Conservation (phyloP, 371 early-diverging fungal genomes). For the Lichtheimia ramosa region DNA sequence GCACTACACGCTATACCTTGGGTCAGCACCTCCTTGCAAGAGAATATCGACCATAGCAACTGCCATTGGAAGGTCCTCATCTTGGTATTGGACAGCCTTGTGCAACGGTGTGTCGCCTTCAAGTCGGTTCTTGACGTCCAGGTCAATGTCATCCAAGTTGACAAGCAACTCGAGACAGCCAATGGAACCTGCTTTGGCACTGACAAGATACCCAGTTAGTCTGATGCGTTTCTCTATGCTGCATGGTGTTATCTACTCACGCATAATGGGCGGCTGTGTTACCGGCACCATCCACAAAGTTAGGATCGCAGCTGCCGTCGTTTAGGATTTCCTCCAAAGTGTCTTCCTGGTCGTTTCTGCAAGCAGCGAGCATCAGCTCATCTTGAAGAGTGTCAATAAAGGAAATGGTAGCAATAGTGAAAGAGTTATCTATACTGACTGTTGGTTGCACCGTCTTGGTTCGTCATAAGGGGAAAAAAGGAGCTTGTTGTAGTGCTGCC, state of each 20-base stretch:
- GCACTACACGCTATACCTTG: slow-evolving; percentile 22
- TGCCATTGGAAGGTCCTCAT: slow-evolving; percentile 47
- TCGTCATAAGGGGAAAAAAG: slow-evolving; percentile 6
- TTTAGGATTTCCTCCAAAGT: slow-evolving; percentile 39
- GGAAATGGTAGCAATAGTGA: background rate
- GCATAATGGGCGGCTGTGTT: slow-evolving; percentile 69
- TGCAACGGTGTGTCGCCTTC: slow-evolving; percentile 70
- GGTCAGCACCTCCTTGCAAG: slow-evolving; percentile 55
- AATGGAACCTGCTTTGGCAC: slow-evolving; percentile 56
- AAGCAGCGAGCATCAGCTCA: slow-evolving; percentile 56
- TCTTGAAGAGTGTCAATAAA: slow-evolving; percentile 24
- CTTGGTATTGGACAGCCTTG: slow-evolving; percentile 53
- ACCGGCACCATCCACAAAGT: slow-evolving; percentile 63
- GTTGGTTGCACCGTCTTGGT: slow-evolving; percentile 11
- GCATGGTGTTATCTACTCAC: slow-evolving; percentile 44
- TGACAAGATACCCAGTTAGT: slow-evolving; percentile 15
- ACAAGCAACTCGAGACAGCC: slow-evolving; percentile 61
- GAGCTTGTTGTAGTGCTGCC: too few species aligned
- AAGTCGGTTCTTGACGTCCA: slow-evolving; percentile 53
- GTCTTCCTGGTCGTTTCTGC: slow-evolving; percentile 58
- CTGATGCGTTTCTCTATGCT: background rate
- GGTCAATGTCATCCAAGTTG: slow-evolving; percentile 53
- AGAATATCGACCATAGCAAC: slow-evolving; percentile 57
- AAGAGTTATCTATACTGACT: slow-evolving; percentile 1
- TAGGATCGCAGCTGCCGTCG: slow-evolving; percentile 42